Conservation (phyloP, 805 yeast species). For the Kodamaea sagamina region DNA sequence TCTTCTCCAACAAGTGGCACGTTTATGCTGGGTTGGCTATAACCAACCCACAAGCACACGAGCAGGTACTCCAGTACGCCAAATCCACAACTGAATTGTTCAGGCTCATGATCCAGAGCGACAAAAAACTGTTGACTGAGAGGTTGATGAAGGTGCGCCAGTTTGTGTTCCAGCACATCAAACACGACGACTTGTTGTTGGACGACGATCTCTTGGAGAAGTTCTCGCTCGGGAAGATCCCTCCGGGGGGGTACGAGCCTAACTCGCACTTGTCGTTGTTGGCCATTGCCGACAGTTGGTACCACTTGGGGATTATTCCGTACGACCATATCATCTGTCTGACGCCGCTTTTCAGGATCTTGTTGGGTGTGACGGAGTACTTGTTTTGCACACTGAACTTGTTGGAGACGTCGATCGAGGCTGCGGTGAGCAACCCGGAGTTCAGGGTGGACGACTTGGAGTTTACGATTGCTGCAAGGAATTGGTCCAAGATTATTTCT, state of each 20-base stretch:
- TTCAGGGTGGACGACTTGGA: slow-evolving; percentile 90
- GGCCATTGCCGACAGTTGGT: slow-evolving; percentile 95
- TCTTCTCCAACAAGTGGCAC: slow-evolving; percentile 94
- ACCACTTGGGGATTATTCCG: slow-evolving; percentile 78
- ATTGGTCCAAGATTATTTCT: slow-evolving; percentile 81
- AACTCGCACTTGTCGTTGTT: slow-evolving; percentile 88
- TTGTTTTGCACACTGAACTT: slow-evolving; percentile 81
- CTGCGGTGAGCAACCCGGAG: slow-evolving; percentile 62
- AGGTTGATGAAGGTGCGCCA: slow-evolving; percentile 69
- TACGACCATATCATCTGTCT: slow-evolving; percentile 97
- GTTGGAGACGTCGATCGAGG: slow-evolving; percentile 76
- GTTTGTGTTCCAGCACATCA: slow-evolving; percentile 71
- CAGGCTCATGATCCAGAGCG: slow-evolving; percentile 76
- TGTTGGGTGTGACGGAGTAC: slow-evolving; percentile 92
- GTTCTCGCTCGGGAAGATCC: slow-evolving; percentile 72
- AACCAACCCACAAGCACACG: slow-evolving; percentile 92
- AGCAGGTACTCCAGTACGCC: slow-evolving; percentile 87
- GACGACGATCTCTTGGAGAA: slow-evolving; percentile 79
- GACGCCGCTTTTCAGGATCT: slow-evolving; percentile 87
- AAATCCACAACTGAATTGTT: slow-evolving; percentile 79
- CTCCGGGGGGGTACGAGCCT: slow-evolving; percentile 68
- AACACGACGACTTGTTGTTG: slow-evolving; percentile 54
- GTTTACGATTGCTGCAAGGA: slow-evolving; percentile 86
- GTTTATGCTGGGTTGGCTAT: slow-evolving; percentile 97
- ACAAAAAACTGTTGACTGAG: slow-evolving; percentile 54